These are phyloP conservation scores for Dendryphion nanum DNA, from an alignment of 2,329 filamentous ascomycete genomes.

Conservation along the genomic window DNA sequence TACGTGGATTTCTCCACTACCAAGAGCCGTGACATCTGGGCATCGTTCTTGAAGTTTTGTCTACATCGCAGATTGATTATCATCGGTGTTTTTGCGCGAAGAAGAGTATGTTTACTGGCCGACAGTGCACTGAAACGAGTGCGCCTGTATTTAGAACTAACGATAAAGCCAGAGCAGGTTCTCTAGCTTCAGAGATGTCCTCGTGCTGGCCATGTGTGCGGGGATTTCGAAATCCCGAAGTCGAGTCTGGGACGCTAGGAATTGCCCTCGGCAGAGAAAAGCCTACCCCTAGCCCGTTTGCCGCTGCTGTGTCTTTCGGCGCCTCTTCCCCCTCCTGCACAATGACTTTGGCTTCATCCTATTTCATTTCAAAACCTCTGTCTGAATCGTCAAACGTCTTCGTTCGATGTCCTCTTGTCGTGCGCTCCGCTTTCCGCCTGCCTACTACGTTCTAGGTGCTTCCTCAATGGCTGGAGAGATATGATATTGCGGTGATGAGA, in stretches of 20 bases:
- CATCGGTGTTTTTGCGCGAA: no score
- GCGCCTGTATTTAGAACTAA: neutral
- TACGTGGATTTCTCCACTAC: neutral
- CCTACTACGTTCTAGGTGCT: no score
- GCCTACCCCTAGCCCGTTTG: no score
- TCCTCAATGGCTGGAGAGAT: neutral
- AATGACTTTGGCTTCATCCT: neutral
- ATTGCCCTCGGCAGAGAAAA: no score
- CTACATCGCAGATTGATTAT: no score
- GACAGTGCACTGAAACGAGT: neutral
- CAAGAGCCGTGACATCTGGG: neutral
- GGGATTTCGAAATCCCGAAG: no score
- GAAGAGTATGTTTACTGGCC: neutral
- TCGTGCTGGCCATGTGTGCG: no score
- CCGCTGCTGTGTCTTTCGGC: no score
- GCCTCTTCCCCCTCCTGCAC: no score
- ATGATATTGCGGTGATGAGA: constrained; percentile 12
- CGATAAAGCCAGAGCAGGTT: neutral
- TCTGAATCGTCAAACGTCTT: neutral
- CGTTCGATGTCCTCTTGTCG: neutral
- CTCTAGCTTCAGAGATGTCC: no score
- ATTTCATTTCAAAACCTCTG: neutral
- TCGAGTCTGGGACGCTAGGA: no score
- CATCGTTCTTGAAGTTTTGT: neutral
- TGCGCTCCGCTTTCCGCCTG: no score